Evolutionary conservation across 257 asterid species (phyloP).

Genomic region (Apocynum venetum): DNA sequence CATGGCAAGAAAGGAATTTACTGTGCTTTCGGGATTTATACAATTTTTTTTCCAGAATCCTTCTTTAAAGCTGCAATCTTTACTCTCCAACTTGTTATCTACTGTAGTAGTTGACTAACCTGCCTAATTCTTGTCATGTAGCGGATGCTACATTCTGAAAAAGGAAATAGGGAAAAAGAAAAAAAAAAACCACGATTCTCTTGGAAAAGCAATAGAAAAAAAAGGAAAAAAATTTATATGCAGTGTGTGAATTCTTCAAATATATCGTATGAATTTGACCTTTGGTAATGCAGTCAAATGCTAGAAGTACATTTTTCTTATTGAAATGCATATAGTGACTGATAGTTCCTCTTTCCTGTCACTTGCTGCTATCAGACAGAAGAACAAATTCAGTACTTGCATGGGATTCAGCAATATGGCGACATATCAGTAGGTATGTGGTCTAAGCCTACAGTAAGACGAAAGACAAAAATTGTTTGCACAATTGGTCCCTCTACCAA

Average conservation of each 20-base stretch:
- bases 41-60: neutral
- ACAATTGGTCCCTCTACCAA: conserved; percentile 96
- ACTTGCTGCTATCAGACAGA: conserved; percentile 38
- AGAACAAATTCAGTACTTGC: conserved; percentile 48
- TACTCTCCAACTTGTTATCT: neutral
- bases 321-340: neutral
- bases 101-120: neutral
- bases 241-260: neutral
- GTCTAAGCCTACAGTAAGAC: conserved; percentile 81
- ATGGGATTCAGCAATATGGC: conserved; percentile 54
- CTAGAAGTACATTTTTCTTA: neutral
- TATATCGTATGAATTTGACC: neutral
- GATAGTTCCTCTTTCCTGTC: conserved; percentile 4
- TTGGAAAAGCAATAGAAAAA: neutral
- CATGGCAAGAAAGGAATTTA: neutral
- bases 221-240: neutral
- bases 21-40: neutral
- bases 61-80: neutral
- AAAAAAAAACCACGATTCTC: neutral
- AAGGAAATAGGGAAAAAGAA: neutral
- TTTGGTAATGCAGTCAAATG: neutral
- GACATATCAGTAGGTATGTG: conserved; percentile 52
- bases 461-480: conserved; percentile 96
- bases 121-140: neutral
- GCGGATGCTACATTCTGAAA: neutral